Conservation (phyloP, 345 rosid genomes). For the Cardiospermum halicacabum region DNA sequence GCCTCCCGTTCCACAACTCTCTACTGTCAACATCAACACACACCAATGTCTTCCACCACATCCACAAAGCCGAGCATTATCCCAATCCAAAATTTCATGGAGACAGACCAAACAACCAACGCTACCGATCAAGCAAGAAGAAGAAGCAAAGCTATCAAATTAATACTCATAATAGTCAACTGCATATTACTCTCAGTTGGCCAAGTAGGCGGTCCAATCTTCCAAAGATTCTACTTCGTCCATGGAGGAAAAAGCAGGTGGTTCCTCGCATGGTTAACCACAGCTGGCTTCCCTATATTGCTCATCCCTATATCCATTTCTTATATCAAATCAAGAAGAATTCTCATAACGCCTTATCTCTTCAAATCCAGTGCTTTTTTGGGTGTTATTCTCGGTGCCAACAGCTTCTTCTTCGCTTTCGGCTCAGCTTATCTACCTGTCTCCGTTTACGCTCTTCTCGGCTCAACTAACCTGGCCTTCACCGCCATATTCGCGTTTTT, state of each 20-base stretch:
- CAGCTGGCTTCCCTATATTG: conserved; percentile 2
- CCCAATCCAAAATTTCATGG: no score
- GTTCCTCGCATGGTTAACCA: neutral
- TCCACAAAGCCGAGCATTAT: no score
- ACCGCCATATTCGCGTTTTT: neutral
- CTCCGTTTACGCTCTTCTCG: neutral
- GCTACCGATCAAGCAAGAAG: no score
- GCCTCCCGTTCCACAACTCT: no score
- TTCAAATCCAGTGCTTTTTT: neutral
- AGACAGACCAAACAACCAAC: no score
- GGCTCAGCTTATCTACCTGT: neutral
- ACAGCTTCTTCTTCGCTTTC: neutral
- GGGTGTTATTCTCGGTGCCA: neutral
- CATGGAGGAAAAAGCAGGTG: conserved; percentile 1
- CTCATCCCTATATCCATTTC: neutral
- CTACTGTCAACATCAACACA: no score
- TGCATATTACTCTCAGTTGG: no score
- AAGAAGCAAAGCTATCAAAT: no score
- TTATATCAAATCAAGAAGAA: neutral
- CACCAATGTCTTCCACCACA: no score
- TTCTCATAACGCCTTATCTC: neutral
- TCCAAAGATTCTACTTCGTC: neutral
- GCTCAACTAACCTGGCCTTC: neutral
- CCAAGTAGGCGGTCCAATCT: neutral
- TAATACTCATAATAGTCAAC: no score